phyloP scores from a whole-genome alignment of 139 green algal species.

The Micromonas commoda region DNA sequence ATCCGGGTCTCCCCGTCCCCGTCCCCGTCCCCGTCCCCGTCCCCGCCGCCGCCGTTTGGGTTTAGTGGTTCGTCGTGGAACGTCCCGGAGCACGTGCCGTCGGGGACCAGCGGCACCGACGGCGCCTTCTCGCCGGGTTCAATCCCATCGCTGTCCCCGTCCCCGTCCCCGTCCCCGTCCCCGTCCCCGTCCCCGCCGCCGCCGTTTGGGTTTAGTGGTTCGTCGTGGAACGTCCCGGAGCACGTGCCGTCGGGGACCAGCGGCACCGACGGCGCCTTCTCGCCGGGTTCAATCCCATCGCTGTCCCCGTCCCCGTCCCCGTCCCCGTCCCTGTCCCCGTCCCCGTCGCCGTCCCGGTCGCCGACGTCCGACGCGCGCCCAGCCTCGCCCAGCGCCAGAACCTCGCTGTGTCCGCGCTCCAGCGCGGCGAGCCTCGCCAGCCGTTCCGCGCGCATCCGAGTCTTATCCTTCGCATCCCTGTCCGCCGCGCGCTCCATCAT shows the following conservation, averaged over 20 bases:
- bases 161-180: background rate
- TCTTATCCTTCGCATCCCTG: background rate
- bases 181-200: background rate
- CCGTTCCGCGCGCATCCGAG: background rate
- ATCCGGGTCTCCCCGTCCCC: background rate
- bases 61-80: too few relatives aligned
- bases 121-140: background rate
- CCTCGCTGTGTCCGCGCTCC: background rate
- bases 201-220: background rate
- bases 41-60: background rate
- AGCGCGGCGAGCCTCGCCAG: background rate
- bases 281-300: background rate
- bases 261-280: background rate
- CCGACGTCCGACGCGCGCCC: background rate
- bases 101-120: slow-evolving; percentile 16
- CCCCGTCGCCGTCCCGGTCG: background rate
- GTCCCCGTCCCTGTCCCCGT: background rate
- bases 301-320: background rate
- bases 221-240: background rate
- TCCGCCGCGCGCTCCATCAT: slow-evolving; percentile 7
- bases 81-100: slow-evolving; percentile 10
- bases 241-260: slow-evolving; percentile 27
- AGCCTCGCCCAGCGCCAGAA: background rate
- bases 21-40: background rate
- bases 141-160: background rate